Conservation (phyloP, 2,329 filamentous ascomycete species). For the Pezicula radicicola region DNA sequence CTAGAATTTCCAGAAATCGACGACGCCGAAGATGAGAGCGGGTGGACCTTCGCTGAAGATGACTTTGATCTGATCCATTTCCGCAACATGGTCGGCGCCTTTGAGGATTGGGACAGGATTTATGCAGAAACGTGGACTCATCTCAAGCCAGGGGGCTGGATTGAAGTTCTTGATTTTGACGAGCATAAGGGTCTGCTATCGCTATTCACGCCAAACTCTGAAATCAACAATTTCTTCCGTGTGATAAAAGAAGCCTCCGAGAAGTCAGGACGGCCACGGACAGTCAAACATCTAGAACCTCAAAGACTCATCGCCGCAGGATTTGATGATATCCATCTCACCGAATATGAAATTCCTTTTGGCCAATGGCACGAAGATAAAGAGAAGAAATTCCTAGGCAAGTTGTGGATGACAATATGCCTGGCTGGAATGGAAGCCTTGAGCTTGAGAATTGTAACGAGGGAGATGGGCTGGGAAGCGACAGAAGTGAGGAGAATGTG, state of each 20-base stretch:
- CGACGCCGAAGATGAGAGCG: constrained; percentile 43
- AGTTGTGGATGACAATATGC: constrained; percentile 20
- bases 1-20: constrained; percentile 45
- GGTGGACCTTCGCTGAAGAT: constrained; percentile 47
- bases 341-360: constrained; percentile 19
- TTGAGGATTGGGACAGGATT: constrained; percentile 53
- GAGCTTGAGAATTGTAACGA: constrained; percentile 20
- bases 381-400: constrained; percentile 18
- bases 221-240: constrained; percentile 6
- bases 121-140: constrained; percentile 46
- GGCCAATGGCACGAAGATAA: constrained; percentile 33
- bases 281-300: constrained; percentile 16
- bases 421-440: constrained; percentile 22
- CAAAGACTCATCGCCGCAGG: constrained; percentile 31
- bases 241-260: constrained; percentile 14
- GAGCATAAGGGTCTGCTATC: constrained; percentile 15
- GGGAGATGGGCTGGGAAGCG: constrained; percentile 21
- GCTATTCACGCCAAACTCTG: constrained; percentile 15
- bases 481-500: constrained; percentile 17
- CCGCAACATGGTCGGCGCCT: constrained; percentile 53
- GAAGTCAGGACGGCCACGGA: constrained; percentile 16
- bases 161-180: constrained; percentile 29
- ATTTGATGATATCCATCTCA: constrained; percentile 38
- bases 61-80: constrained; percentile 61
- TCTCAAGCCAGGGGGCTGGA: constrained; percentile 27